These are phyloP conservation scores for Pestalotiopsis sp. DNA, from an alignment of 2,329 filamentous ascomycete genomes.

Conservation along the genomic window DNA sequence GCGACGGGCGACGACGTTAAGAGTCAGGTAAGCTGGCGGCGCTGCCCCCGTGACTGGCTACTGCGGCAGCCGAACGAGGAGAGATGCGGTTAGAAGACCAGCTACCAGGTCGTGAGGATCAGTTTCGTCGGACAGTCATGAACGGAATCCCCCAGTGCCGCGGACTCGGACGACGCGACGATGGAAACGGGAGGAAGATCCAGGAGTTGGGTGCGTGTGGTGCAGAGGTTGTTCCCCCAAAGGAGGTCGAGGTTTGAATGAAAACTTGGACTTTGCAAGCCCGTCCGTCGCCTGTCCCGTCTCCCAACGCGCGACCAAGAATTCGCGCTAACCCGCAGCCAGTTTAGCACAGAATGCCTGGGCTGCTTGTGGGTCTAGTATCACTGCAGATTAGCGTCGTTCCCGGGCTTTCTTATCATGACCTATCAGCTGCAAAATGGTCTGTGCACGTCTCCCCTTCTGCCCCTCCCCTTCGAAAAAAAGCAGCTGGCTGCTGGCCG, in stretches of 20 bases:
- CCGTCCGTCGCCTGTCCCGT: constrained; percentile 3
- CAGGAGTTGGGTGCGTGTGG: constrained; percentile 1
- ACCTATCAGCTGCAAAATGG: neutral
- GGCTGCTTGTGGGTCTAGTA: neutral
- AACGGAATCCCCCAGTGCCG: neutral
- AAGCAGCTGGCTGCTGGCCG: neutral
- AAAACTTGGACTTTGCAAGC: constrained; percentile 3
- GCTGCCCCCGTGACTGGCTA: constrained; percentile 10
- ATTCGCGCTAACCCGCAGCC: neutral
- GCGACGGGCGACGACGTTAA: neutral
- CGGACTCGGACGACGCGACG: neutral
- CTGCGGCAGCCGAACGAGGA: neutral
- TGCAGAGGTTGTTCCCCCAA: neutral
- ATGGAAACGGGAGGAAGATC: neutral
- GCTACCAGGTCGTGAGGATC: neutral
- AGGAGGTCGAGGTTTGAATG: constrained; percentile 5
- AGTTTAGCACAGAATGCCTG: neutral
- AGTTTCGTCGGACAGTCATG: neutral
- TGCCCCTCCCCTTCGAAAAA: constrained; percentile 5
- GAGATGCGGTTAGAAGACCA: neutral
- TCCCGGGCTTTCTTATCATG: neutral
- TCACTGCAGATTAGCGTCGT: neutral
- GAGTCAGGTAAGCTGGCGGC: constrained; percentile 2
- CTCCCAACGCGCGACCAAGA: neutral
- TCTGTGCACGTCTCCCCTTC: neutral